These are phyloP conservation scores for Xylaria sp. DNA, from an alignment of 2,329 filamentous ascomycete genomes.

Conservation along the genomic window DNA sequence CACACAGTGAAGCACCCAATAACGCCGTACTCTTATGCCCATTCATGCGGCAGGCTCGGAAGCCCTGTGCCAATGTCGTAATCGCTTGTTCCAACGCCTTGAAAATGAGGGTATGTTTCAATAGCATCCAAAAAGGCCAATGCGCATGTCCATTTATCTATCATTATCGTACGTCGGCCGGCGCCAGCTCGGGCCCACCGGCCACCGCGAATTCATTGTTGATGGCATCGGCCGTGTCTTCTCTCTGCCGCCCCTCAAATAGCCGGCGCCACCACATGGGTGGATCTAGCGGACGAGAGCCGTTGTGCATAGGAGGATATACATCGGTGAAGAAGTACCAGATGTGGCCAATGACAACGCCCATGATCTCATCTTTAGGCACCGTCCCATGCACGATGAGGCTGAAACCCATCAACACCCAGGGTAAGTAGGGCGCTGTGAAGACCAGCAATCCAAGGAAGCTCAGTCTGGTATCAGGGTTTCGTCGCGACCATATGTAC, in stretches of 20 bases:
- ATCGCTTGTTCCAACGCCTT: constrained; percentile 42
- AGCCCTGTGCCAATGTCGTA: constrained; percentile 20
- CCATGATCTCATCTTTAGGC: constrained; percentile 96
- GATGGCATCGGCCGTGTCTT: constrained; percentile 64
- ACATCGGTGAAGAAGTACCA: constrained; percentile 99
- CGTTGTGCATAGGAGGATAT: constrained; percentile 89
- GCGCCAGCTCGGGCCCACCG: constrained; percentile 68
- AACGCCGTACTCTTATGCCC: constrained; percentile 33
- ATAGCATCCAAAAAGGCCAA: constrained; percentile 20
- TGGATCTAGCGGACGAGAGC: constrained; percentile 86
- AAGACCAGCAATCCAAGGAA: constrained; percentile 91
- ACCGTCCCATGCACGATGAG: constrained; percentile 89
- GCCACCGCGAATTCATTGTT: constrained; percentile 73
- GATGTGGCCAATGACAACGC: constrained; percentile 92
- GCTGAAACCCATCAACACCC: constrained; percentile 94
- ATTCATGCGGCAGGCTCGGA: constrained; percentile 23
- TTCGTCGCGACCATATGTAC: constrained; percentile 97
- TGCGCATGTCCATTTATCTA: constrained; percentile 15
- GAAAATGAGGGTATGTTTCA: constrained; percentile 43
- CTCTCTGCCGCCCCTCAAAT: constrained; percentile 71
- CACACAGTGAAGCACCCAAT: constrained; percentile 7
- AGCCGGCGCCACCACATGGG: constrained; percentile 89
- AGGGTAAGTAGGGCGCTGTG: constrained; percentile 92
- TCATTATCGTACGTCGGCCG: constrained; percentile 53
- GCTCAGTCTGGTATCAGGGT: constrained; percentile 89